Base-by-base conservation (phyloP, 2,329 filamentous ascomycete species). In the Pseudopyricularia javanii region DNA sequence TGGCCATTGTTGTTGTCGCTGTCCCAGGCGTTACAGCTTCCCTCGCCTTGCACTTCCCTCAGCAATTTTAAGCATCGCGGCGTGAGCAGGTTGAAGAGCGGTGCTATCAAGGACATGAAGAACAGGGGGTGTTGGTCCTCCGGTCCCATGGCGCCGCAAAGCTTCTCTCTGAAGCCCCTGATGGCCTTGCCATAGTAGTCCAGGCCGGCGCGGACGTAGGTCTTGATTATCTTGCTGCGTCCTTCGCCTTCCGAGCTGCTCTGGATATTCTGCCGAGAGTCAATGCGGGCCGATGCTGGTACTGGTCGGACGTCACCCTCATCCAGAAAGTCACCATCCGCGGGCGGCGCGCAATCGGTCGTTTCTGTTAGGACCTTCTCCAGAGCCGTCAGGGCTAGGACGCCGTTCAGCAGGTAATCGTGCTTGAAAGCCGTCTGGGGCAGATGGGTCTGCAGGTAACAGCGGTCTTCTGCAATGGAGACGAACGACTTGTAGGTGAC, bases 361-460 rank as follows among this genome's bases (percentile, higher is more conserved):
- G 35, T 14, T 35, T 52, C 50, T 12, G 50, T 47, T 40, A 52
- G 30, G 50, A 34, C 50, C 50, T 47, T 52, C 7, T 52, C 50
- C 26, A 52, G 40, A 20, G 50, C 50, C 40, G 50, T 52, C 24
- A 52, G n/a, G n/a, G 50, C 50, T 35, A 93, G 77, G 49, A 93
- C 73, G 67, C 91, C 59, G 55, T 61, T 59, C 37, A 61, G 55
- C 75, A 54, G 53, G 40, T 11, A 45, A 12, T 49, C 50, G 28
- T 22, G 12, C 17, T 33, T 43, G 24, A 52, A 30, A 12, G 50
- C 52, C 47, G 49, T 33, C 32, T 28, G 34, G 20, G 52, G 52
- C 8, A 53, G 12, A 11, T 30, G n/a, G 6, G 37, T 40, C 52
- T 53, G 52, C 24, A 53, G 24, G 33, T 53, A 53, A 6, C n/a